phyloP scores from a whole-genome alignment of 805 yeast species.

The Lachancea waltii region DNA sequence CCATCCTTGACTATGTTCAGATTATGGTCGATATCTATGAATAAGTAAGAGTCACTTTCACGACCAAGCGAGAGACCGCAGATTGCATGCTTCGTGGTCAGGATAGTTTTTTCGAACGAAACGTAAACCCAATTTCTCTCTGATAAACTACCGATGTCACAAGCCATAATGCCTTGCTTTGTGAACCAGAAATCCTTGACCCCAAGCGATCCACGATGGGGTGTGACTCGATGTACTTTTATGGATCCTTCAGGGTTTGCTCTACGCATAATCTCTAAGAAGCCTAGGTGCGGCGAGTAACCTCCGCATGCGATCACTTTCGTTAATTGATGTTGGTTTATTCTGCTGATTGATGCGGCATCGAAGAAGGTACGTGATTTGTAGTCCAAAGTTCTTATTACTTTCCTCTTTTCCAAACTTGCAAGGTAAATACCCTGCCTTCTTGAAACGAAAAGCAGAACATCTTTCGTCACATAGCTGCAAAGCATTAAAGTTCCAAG shows the following conservation, averaged over 20 bases:
- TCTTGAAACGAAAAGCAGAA: too few species aligned
- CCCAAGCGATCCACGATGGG: neutral
- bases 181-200: constrained; percentile 4
- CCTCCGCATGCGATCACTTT: constrained; percentile 4
- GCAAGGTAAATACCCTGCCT: too few species aligned
- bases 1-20: too few species aligned
- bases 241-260: neutral
- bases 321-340: neutral
- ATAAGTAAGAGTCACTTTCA: too few species aligned
- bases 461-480: too few species aligned
- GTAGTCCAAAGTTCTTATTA: neutral
- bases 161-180: neutral
- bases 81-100: neutral
- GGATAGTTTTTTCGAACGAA: neutral
- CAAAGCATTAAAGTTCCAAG: too few species aligned
- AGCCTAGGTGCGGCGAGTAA: neutral
- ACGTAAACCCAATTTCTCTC: neutral
- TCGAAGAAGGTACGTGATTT: constrained; percentile 1
- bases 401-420: neutral
- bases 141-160: neutral
- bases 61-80: too few species aligned
- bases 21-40: too few species aligned
- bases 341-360: neutral
- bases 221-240: neutral
- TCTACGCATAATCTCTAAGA: constrained; percentile 1